Evolutionary conservation across 768 basidiomycete species (phyloP).

Genomic region (Hericium erinaceus): DNA sequence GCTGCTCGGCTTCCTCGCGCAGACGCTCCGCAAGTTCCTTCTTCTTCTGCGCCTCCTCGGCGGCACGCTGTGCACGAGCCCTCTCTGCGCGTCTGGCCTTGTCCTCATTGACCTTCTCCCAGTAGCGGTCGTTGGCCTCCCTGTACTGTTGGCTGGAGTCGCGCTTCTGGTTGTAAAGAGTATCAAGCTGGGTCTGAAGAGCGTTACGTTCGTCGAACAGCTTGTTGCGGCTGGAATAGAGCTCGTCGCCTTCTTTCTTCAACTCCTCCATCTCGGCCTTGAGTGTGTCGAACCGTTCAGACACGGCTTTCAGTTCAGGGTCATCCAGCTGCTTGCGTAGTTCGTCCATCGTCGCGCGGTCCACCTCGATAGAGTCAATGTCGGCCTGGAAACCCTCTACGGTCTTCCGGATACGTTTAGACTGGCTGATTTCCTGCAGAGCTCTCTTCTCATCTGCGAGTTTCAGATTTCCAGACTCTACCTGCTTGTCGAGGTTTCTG

Average conservation of each 20-base stretch:
- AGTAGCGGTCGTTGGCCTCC: constrained; percentile 78
- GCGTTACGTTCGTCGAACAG: constrained; percentile 82
- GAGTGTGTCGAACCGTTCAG: constrained; percentile 74
- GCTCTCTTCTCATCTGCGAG: constrained; percentile 94
- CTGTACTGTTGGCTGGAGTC: constrained; percentile 62
- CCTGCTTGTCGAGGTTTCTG: constrained; percentile 79
- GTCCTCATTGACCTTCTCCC: constrained; percentile 82
- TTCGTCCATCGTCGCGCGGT: constrained; percentile 66
- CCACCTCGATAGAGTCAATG: constrained; percentile 74
- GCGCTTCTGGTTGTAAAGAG: constrained; percentile 68
- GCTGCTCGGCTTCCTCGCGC: constrained; percentile 82
- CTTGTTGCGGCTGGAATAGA: constrained; percentile 68
- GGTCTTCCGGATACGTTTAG: constrained; percentile 59
- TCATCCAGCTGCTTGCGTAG: constrained; percentile 82
- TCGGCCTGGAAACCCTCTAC: constrained; percentile 78
- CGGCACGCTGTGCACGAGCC: constrained; percentile 63
- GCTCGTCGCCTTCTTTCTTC: constrained; percentile 81
- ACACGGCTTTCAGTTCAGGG: constrained; percentile 74
- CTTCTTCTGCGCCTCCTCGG: constrained; percentile 71
- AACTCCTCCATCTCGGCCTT: constrained; percentile 79
- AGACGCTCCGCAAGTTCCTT: constrained; percentile 71
- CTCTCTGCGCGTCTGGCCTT: constrained; percentile 74
- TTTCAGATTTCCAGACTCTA: constrained; percentile 88
- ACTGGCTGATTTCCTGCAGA: constrained; percentile 75
- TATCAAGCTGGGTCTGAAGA: constrained; percentile 59